Base-by-base conservation (phyloP, 23 red algal genomes). In the Gracilaria vermiculophylla region DNA sequence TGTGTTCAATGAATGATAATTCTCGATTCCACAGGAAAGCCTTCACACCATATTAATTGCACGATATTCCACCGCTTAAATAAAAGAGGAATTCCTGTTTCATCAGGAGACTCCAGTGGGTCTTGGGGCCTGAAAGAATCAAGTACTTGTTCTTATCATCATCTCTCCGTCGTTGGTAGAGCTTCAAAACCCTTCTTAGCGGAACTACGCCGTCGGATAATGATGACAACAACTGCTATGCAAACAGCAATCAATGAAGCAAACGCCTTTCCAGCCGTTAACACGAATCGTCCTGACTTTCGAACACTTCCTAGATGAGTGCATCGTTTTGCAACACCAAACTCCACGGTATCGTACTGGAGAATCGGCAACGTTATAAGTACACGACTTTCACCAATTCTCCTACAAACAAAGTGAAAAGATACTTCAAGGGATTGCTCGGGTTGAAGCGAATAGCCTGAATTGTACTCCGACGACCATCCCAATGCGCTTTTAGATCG, bases 321-420 rank as follows among this genome's bases (percentile, higher is more conserved):
- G 44, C 84, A 88, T 51, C 69, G 33, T 53, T 88, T 88, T 61
- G 84, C 84, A 8, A 88, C 62, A 28, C 84, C 84, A 34, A 88
- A 88, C 69, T 88, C 84, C 10, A 88, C 45, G 14, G 47, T 78
- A 16, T 78, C 69, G 20, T 88, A 78, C 14, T 62, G 39, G 3
- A 73, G 84, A 65, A 88, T 58, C 9, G 84, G 84, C 40, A 88
- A 31, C n/a, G 84, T 88, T 48, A 88, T 77, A 15, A 88, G 49
- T 12, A 88, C 42, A 35, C 84, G 69, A 42, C 84, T 88, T 70
- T 88, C 84, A 28, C 69, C 84, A 47, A 61, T 66, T 43, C 44
- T 73, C 19, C 39, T 58, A 76, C 84, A 88, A 4, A 62, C 72
- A 37, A 88, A 78, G 34, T 76, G 84, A 32, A 88, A 77, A 29